Percentiles rank a stretch among this genome's conserved stretches.
These are phyloP conservation scores for Bocquillonia castaneifolia DNA, from an alignment of 441 rosid species.

Conservation along the genomic window DNA sequence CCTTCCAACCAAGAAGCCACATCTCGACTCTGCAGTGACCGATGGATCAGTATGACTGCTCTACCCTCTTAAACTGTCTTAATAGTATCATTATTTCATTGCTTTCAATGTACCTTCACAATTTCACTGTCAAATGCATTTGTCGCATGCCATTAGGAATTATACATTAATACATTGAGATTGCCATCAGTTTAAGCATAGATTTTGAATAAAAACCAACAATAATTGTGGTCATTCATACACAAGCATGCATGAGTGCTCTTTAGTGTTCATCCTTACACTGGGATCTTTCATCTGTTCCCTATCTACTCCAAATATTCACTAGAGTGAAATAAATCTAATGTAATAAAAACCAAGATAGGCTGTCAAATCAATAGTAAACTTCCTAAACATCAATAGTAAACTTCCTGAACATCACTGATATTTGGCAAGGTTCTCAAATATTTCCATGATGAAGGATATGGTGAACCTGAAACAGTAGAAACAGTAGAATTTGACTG, in stretches of 20 bases:
- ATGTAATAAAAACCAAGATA: not conserved
- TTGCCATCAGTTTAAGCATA: not conserved
- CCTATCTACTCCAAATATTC: not conserved
- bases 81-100: slow-evolving; percentile 12
- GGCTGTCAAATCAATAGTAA: not conserved
- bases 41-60: slow-evolving; percentile 47
- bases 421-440: not conserved
- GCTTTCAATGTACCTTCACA: slow-evolving; percentile 9
- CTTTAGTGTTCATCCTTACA: not conserved
- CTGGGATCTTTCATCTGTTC: not conserved
- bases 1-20: slow-evolving; percentile 40
- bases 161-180: slow-evolving; percentile 3
- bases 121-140: not conserved
- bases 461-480: not conserved
- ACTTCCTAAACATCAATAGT: slow-evolving; percentile 10
- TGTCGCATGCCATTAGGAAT: not conserved
- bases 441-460: not conserved
- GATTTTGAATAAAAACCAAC: slow-evolving; percentile 8
- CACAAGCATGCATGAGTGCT: slow-evolving; percentile 2
- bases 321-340: not conserved
- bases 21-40: slow-evolving; percentile 31
- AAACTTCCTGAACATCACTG: slow-evolving; percentile 7
- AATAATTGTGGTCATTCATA: not conserved
- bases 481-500: not conserved
- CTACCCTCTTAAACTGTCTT: slow-evolving; percentile 19